Base-by-base conservation (phyloP, 305 asterid species). In the Salvia sclarea region DNA sequence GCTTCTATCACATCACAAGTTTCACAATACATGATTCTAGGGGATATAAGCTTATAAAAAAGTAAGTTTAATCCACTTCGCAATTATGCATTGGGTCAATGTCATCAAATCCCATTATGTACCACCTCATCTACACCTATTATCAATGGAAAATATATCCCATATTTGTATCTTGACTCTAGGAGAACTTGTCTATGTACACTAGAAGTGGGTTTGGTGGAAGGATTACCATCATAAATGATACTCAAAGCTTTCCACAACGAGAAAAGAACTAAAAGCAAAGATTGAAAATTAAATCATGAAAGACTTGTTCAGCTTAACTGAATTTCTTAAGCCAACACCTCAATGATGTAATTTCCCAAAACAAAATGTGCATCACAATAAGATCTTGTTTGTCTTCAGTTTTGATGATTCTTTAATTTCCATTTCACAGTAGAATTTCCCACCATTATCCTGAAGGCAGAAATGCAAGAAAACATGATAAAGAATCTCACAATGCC, bases 401-500 rank as follows among this genome's bases (percentile, higher is more conserved):
- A 40, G 16, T 59, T 60, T 60, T 33, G 16, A 64, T 25, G 12
- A 53, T 43, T 61, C 37, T 45, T 9, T 12, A 55, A 48, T 7
- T 41, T 22, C 35, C 69, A 69, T 59, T 9, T 54, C 22, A 22
- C 22, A 47, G 37, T 17, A 71, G 63, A 44, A 47, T 12, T 14
- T 60, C 44, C 43, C 17, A 63, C 24, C 54, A 54, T 5, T 68
- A 25, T 48, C 9, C 18, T 6, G 18, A 55, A 53, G 18, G 35
- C 66, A 25, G 13, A 55, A 47, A 64, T 8, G 53, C 30, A 56
- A 52, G 43, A 74, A 33, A 60, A 61, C 41, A 24, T 22, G 49
- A 50, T 33, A 54, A 61, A 47, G 73, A 58, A 48, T 20, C 94
- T 83, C 86, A 93, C 97, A 61, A 88, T 85, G 86, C 92, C 92